Percentiles rank a stretch among this genome's conserved stretches.
These are phyloP conservation scores for Triticum monococcum DNA, from an alignment of 176 grass and related monocot species.

Conservation along the genomic window DNA sequence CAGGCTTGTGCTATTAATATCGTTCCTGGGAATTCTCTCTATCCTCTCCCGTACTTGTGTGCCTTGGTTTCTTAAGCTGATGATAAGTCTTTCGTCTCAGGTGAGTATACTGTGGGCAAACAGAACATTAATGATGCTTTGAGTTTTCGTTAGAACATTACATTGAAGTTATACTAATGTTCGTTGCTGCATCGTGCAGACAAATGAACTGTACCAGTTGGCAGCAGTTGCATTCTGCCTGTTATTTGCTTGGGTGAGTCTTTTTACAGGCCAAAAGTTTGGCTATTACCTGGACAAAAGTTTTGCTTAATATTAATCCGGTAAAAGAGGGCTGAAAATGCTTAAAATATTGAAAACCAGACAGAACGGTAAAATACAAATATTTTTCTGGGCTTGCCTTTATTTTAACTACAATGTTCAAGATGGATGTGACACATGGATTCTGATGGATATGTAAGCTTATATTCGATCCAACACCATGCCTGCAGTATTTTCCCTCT, in stretches of 20 bases:
- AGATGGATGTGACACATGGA: background rate
- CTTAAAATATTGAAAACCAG: background rate
- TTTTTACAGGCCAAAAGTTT: background rate
- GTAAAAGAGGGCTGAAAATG: background rate
- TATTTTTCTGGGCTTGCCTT: background rate
- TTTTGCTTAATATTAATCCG: background rate
- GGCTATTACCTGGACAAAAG: background rate
- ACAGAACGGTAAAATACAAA: background rate
- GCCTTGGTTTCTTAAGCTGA: slow-evolving; percentile 99
- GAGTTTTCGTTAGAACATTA: slow-evolving; percentile 12
- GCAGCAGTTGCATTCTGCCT: slow-evolving; percentile 99
- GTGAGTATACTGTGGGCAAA: slow-evolving; percentile 33
- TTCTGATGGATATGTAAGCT: background rate
- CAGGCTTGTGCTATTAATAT: slow-evolving; percentile 77
- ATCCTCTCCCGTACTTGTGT: slow-evolving; percentile 78
- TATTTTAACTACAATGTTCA: background rate
- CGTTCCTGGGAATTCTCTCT: slow-evolving; percentile 89
- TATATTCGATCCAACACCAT: background rate
- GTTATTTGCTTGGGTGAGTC: slow-evolving; percentile 95
- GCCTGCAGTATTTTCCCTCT: background rate
- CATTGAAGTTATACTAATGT: slow-evolving; percentile 20
- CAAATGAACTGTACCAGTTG: slow-evolving; percentile 97
- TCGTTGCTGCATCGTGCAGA: slow-evolving; percentile 59
- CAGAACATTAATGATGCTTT: background rate
- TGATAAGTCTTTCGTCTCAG: slow-evolving; percentile 98